Evolutionary conservation across 495 filamentous ascomycete genomes (phyloP).

Genomic region (Staphylotrichum longicolle): DNA sequence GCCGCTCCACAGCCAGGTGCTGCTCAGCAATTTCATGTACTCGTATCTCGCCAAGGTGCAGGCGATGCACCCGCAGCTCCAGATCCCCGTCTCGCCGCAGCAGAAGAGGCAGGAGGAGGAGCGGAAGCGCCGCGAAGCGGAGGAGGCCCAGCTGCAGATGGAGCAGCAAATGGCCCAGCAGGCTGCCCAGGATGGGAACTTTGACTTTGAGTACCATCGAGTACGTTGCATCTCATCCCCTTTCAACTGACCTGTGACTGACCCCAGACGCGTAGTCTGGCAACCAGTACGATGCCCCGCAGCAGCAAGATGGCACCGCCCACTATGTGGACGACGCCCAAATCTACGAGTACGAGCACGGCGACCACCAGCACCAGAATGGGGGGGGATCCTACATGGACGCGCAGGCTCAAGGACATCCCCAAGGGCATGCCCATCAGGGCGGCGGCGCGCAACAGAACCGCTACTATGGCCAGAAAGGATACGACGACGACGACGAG

Average conservation of each 20-base stretch:
- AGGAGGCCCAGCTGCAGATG: constrained; percentile 41
- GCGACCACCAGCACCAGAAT: constrained; percentile 21
- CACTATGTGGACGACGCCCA: constrained; percentile 49
- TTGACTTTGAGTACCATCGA: constrained; percentile 53
- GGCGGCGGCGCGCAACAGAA: constrained; percentile 15
- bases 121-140: constrained; percentile 64
- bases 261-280: constrained; percentile 31
- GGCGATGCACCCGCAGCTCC: constrained; percentile 92
- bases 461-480: constrained; percentile 25
- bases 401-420: constrained; percentile 8
- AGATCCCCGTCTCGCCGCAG: constrained; percentile 66
- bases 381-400: constrained; percentile 13
- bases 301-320: constrained; percentile 31
- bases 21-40: constrained; percentile 99
- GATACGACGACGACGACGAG: constrained; percentile 25
- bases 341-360: constrained; percentile 51
- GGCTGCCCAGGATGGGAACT: constrained; percentile 41
- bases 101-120: constrained; percentile 62
- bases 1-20: constrained; percentile 88
- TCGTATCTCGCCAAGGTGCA: constrained; percentile 98
- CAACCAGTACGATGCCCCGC: constrained; percentile 44
- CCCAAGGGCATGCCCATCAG: constrained; percentile 11
- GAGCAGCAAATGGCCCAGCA: constrained; percentile 51
- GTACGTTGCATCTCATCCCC: constrained; percentile 35
- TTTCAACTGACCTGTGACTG: background rate